These are phyloP conservation scores for Rhizophora mangle DNA, from an alignment of 345 rosid genomes.

Conservation along the genomic window DNA sequence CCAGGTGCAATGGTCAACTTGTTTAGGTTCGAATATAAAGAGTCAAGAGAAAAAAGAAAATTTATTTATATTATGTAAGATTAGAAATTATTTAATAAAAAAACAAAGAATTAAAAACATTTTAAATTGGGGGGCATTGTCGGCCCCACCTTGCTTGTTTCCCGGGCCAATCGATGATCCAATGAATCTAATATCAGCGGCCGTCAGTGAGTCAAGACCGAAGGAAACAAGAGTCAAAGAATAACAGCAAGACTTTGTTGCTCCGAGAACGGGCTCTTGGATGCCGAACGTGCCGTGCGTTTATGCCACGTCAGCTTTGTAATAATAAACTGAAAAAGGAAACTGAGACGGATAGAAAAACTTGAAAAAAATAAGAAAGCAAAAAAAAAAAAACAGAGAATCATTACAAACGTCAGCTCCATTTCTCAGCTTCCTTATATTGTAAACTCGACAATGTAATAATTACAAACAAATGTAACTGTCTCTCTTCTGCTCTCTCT, in stretches of 20 bases:
- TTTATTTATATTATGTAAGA: too few species aligned
- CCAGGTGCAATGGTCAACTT: slow-evolving; percentile 35
- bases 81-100: too few species aligned
- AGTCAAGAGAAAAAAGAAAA: too few species aligned
- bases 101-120: too few species aligned
- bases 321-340: too few species aligned
- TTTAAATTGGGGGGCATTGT: too few species aligned
- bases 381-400: slow-evolving; percentile 6
- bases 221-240: too few species aligned
- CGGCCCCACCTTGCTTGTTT: too few species aligned
- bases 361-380: not conserved
- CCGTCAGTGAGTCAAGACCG: not conserved
- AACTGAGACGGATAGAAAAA: too few species aligned
- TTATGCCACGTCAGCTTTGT: slow-evolving; percentile 28
- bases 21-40: slow-evolving; percentile 21
- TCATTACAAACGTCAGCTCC: slow-evolving; percentile 22
- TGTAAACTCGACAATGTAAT: not conserved
- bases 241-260: not conserved
- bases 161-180: too few species aligned
- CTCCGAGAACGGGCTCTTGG: slow-evolving; percentile 25
- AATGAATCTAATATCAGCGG: too few species aligned
- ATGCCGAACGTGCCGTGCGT: slow-evolving; percentile 41
- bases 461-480: not conserved
- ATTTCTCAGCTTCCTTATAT: slow-evolving; percentile 32
- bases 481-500: not conserved